Evolutionary conservation across 2,329 filamentous ascomycete genomes (phyloP), one percentile per base, ranked within the genome.

Genomic region (Trichoderma pleuroti): DNA sequence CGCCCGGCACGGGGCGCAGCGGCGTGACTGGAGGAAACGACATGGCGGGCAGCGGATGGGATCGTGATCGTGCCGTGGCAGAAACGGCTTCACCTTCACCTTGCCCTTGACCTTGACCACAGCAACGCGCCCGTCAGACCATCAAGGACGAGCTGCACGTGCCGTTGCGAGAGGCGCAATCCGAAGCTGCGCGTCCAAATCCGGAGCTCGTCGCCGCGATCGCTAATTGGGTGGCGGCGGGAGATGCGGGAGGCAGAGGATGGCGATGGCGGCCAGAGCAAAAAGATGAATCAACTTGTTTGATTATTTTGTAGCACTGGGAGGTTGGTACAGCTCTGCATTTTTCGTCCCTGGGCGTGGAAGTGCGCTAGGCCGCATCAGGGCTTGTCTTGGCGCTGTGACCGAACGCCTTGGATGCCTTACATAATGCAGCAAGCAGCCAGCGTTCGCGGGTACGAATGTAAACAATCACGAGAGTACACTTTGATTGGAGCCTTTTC

Each of bases 1-100:
- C 90, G 83, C 92, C 92, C 57, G 92, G 92, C 61, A 93, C 84
- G 72, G 88, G 88, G 76, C 92, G 89, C 82, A 91, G 86, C 49
- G 92, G 92, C 70, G 92, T 93, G 73, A 82, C 83, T 74, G 83
- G 82, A 28, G 84, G 81, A 74, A 87, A 86, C 65, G 87, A 84
- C 88, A 90, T 90, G 75, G 71, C 75, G 77, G 76, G 72, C 75
- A 73, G 74, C 72, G 8, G 74, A 21, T 59, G 56, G 28, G 30
- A n/a, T 39, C 39, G 39, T n/a, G 39, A 59, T 59, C 28, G 56
- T 59, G 56, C n/a, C 56, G 46, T 52, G 46, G n/a, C n/a, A 24
- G 39, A 60, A 21, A 42, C 69, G 54, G 62, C 57, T 69, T 71
- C 65, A 56, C 69, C 74, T 78, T 77, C 39, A 42, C 39, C 39